phyloP scores from a whole-genome alignment of 2,329 filamentous ascomycete genomes.

The Monosporascus ibericus region DNA sequence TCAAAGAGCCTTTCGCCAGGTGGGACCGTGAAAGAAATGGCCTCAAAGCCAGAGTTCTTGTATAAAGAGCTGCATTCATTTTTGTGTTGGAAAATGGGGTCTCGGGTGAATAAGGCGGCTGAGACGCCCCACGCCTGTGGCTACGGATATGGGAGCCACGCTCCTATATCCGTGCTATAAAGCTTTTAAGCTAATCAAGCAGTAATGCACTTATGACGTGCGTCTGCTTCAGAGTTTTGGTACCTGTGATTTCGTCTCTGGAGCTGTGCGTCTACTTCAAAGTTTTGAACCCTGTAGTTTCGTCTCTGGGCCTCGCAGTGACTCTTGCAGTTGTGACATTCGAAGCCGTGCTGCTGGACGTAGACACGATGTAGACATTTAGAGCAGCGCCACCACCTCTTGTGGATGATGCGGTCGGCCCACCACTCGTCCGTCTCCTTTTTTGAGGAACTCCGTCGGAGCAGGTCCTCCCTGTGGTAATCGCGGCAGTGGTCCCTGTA shows the following conservation, averaged over 20 bases:
- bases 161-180: no score
- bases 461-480: constrained; percentile 46
- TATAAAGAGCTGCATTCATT: constrained; percentile 4
- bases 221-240: no score
- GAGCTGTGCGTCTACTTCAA: no score
- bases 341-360: constrained; percentile 33
- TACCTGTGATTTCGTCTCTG: no score
- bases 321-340: constrained; percentile 41
- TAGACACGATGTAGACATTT: constrained; percentile 43
- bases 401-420: constrained; percentile 32
- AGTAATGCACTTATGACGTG: no score
- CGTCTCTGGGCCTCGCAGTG: constrained; percentile 37
- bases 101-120: no score
- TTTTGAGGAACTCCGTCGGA: constrained; percentile 14
- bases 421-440: constrained; percentile 29
- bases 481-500: constrained; percentile 51
- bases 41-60: neutral
- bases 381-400: constrained; percentile 48
- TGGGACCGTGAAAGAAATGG: neutral
- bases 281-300: constrained; percentile 11
- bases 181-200: no score
- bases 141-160: no score
- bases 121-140: no score
- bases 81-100: no score
- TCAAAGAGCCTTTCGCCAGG: neutral